Conservation (phyloP, 2,329 filamentous ascomycete species). For the Chaetothyriales sp. region DNA sequence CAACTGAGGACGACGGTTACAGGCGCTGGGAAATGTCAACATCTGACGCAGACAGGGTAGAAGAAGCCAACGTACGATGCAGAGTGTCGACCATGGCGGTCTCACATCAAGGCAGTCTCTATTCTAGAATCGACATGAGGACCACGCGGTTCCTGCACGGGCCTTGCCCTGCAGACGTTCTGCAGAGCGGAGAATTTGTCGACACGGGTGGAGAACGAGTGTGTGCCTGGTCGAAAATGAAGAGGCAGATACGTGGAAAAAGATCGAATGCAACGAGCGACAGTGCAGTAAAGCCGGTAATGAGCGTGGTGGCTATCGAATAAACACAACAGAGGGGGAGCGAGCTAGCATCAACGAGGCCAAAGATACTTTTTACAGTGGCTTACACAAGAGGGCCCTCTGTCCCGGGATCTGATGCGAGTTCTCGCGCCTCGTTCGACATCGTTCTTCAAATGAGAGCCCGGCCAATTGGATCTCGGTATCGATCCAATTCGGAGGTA, state of each 20-base stretch:
- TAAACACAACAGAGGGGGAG: not conserved
- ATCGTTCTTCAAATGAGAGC: too few relatives aligned
- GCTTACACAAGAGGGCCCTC: too few relatives aligned
- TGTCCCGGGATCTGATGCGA: too few relatives aligned
- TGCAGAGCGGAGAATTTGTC: not conserved
- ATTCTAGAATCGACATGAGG: not conserved
- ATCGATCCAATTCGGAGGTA: not conserved
- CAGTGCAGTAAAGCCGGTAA: not conserved
- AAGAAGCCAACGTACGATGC: slow-evolving; percentile 7
- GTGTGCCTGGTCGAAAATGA: not conserved
- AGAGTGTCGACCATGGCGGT: slow-evolving; percentile 13
- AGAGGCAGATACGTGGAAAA: not conserved
- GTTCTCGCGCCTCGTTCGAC: too few relatives aligned
- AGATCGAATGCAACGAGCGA: not conserved
- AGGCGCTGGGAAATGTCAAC: slow-evolving; percentile 3
- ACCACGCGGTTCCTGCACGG: not conserved
- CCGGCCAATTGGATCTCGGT: not conserved
- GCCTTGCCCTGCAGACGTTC: not conserved
- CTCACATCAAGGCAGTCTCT: not conserved
- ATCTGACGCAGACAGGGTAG: not conserved
- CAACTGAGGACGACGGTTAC: slow-evolving; percentile 15
- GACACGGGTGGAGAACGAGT: not conserved
- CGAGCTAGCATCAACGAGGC: not conserved
- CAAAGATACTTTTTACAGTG: not conserved
- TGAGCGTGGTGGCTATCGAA: not conserved